phyloP scores from a whole-genome alignment of 116 monocot species.

The Cymodocea nodosa region DNA sequence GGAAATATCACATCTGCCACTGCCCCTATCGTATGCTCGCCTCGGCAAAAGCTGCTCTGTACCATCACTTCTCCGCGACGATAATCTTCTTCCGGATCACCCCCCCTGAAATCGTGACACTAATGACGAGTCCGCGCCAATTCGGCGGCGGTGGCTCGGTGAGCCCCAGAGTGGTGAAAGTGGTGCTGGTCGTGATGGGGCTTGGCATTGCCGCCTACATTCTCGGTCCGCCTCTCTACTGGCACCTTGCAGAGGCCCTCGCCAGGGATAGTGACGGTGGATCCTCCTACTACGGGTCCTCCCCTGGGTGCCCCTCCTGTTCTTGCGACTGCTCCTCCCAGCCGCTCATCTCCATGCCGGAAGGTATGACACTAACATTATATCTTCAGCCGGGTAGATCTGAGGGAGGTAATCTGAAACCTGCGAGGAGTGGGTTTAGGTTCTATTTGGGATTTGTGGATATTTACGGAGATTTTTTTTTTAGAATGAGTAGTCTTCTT shows the following conservation, averaged over 20 bases:
- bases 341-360: slow-evolving; percentile 53
- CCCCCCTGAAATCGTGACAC: no score
- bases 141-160: slow-evolving; percentile 2
- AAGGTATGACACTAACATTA: slow-evolving; percentile 29
- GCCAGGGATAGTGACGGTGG: slow-evolving; percentile 5
- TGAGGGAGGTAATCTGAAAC: background rate
- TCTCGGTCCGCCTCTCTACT: slow-evolving; percentile 68
- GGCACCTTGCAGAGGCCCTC: slow-evolving; percentile 59
- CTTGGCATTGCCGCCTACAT: slow-evolving; percentile 54
- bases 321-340: slow-evolving; percentile 62
- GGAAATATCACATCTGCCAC: no score
- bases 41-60: no score
- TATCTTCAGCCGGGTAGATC: background rate
- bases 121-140: background rate
- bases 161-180: slow-evolving; percentile 29
- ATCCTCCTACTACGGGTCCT: slow-evolving; percentile 8
- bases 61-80: no score
- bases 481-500: no score
- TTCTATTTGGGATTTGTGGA: no score
- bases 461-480: no score
- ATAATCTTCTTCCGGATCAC: no score
- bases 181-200: slow-evolving; percentile 29
- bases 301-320: slow-evolving; percentile 23
- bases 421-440: background rate
- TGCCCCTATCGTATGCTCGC: no score